Percentiles rank a stretch among this genome's conserved stretches.
Evolutionary conservation across 345 rosid genomes (phyloP).

Genomic region (Corchorus capsularis): DNA sequence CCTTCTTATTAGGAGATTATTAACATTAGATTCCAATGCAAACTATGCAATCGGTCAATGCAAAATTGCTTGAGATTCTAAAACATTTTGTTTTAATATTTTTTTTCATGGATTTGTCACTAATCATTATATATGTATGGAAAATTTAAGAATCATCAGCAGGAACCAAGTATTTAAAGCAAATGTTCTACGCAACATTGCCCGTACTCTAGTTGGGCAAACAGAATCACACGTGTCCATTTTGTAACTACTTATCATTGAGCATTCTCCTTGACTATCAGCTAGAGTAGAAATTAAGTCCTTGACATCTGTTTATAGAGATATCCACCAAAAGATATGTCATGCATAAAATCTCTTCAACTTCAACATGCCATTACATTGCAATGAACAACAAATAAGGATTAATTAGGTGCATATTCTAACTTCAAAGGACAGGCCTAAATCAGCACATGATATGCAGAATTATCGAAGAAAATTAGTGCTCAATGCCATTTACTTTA

Average conservation of each 20-base stretch:
- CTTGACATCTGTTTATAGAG: conserved; percentile 84
- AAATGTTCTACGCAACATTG: too few relatives aligned
- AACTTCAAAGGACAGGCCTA: background rate
- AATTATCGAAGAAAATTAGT: background rate
- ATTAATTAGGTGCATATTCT: background rate
- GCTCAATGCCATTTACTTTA: background rate
- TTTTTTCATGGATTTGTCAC: too few relatives aligned
- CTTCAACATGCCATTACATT: background rate
- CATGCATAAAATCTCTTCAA: background rate
- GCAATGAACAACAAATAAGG: background rate
- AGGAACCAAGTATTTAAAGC: too few relatives aligned
- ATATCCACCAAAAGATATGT: conserved; percentile 15
- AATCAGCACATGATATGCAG: background rate
- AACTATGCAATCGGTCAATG: too few relatives aligned
- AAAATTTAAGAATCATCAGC: too few relatives aligned
- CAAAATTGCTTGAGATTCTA: background rate
- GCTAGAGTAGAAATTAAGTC: conserved; percentile 85
- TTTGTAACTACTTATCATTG: conserved; percentile 73
- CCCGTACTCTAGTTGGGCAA: conserved; percentile 90
- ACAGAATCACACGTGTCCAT: conserved; percentile 68
- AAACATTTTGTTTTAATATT: too few relatives aligned
- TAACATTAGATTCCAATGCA: too few relatives aligned
- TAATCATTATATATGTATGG: too few relatives aligned
- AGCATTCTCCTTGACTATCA: conserved; percentile 83
- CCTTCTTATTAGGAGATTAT: background rate